Percentiles rank a stretch among this genome's conserved stretches.
Evolutionary conservation across 2,329 filamentous ascomycete species (phyloP).

Genomic region (Monilinia aucupariae): DNA sequence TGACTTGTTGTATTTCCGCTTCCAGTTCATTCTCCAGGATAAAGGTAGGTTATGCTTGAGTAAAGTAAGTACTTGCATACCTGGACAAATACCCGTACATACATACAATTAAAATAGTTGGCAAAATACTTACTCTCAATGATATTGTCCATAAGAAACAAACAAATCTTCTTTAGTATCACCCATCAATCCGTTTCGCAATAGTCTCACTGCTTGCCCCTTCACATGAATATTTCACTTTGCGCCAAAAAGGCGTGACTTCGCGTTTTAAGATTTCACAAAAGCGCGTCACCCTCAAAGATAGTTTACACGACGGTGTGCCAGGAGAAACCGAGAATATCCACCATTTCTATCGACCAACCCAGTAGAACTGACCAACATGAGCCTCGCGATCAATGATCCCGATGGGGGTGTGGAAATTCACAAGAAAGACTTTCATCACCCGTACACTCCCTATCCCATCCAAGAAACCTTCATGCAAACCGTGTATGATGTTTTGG

Average conservation of each 20-base stretch:
- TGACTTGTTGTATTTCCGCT: background rate
- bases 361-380: background rate
- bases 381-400: background rate
- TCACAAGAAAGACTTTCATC: constrained; percentile 49
- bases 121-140: background rate
- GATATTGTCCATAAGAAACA: background rate
- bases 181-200: background rate
- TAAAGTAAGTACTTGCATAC: background rate
- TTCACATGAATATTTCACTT: constrained; percentile 1
- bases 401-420: background rate
- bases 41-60: background rate
- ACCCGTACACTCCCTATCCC: constrained; percentile 65
- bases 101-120: background rate
- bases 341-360: background rate
- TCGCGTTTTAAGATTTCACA: constrained; percentile 1
- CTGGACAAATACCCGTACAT: too few relatives aligned
- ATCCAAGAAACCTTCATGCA: constrained; percentile 69
- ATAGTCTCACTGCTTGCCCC: too few relatives aligned
- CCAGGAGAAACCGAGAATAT: background rate
- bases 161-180: background rate
- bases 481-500: constrained; percentile 60
- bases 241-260: constrained; percentile 16
- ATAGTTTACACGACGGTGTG: background rate
- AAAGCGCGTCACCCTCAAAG: constrained; percentile 7
- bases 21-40: background rate